Percentiles rank a stretch among this genome's conserved stretches.
phyloP scores from a whole-genome alignment of 805 yeast species.

The Candida chilensis region DNA sequence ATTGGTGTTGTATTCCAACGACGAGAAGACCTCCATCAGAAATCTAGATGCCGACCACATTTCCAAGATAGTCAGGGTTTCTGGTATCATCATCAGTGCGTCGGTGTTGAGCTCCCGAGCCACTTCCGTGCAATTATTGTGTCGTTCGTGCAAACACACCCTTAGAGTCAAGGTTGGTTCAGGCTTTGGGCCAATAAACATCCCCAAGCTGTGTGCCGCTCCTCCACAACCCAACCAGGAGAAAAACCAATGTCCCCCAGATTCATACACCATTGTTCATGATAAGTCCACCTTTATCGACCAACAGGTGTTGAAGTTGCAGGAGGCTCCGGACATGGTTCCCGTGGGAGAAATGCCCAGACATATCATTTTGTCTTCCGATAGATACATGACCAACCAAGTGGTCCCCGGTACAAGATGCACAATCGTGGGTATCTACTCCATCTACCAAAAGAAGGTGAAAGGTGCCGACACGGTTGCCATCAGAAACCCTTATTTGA shows the following conservation, averaged over 20 bases:
- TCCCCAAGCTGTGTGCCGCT: conserved; percentile 62
- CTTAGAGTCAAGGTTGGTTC: conserved; percentile 51
- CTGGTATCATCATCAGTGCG: conserved; percentile 90
- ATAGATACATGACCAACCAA: conserved; percentile 80
- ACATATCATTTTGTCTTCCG: conserved; percentile 79
- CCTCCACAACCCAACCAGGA: conserved; percentile 40
- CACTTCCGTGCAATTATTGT: conserved; percentile 72
- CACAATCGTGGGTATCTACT: conserved; percentile 85
- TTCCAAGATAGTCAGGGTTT: conserved; percentile 79
- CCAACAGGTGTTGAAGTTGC: conserved; percentile 88
- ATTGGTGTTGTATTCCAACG: conserved; percentile 63
- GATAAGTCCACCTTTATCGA: conserved; percentile 91
- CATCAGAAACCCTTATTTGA: conserved; percentile 84
- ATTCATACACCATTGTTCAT: conserved; percentile 89
- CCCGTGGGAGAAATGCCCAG: conserved; percentile 99
- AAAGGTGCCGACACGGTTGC: conserved; percentile 63
- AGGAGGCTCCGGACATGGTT: conserved; percentile 97
- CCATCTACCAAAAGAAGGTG: conserved; percentile 74
- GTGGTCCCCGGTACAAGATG: conserved; percentile 95
- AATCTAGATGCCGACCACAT: conserved; percentile 81
- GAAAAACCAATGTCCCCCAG: conserved; percentile 67
- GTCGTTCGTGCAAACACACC: conserved; percentile 82
- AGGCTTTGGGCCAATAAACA: conserved; percentile 61
- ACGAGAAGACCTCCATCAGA: conserved; percentile 66
- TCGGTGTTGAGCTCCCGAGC: conserved; percentile 86